phyloP scores from a whole-genome alignment of 345 rosid genomes.

The Eucalyptus regnans region DNA sequence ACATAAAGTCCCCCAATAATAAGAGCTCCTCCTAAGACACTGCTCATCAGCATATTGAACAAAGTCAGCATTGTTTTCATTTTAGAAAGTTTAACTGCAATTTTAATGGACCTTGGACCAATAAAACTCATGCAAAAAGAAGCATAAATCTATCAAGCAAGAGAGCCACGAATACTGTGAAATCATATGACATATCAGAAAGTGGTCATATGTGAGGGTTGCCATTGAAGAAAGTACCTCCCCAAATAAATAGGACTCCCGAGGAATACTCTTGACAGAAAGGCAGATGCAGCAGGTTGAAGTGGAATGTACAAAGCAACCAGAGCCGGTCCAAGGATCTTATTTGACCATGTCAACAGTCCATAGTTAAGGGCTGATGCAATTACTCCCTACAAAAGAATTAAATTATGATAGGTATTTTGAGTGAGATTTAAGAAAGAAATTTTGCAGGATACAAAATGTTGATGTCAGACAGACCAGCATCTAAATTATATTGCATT shows the following conservation, averaged over 20 bases:
- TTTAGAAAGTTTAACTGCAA: background rate
- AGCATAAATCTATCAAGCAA: background rate
- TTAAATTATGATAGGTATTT: background rate
- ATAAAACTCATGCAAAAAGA: background rate
- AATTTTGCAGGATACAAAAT: background rate
- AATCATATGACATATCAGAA: background rate
- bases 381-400: conserved; percentile 47
- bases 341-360: conserved; percentile 94
- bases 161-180: background rate
- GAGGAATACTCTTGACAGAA: conserved; percentile 78
- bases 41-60: conserved; percentile 8
- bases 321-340: conserved; percentile 89
- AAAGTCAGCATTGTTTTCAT: background rate
- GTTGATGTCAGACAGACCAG: background rate
- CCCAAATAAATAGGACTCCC: conserved; percentile 92
- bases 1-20: conserved; percentile 69
- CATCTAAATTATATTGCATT: background rate
- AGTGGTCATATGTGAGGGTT: background rate
- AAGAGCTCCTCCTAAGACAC: conserved; percentile 71
- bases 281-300: conserved; percentile 86
- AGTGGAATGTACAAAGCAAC: conserved; percentile 97
- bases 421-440: background rate
- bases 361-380: conserved; percentile 93
- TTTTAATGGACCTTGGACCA: background rate
- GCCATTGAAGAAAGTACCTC: conserved; percentile 35